Percentiles rank a stretch among this genome's conserved stretches.
phyloP scores from a whole-genome alignment of 2,329 filamentous ascomycete species.

The Stemphylium vesicarium region DNA sequence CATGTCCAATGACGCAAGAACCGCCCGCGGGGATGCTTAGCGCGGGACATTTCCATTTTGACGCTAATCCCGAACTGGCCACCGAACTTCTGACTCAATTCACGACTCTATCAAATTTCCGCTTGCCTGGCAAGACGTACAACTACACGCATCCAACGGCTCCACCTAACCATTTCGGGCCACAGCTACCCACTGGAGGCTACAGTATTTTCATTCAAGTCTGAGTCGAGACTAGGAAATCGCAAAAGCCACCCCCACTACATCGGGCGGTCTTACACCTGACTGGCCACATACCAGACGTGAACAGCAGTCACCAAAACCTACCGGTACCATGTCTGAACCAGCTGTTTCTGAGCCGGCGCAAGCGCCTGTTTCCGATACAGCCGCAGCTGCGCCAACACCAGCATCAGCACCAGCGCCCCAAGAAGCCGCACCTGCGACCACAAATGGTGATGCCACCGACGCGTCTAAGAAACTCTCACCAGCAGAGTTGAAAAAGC shows the following conservation, averaged over 20 bases:
- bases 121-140: constrained; percentile 7
- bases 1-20: constrained; percentile 20
- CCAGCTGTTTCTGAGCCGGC: constrained; percentile 23
- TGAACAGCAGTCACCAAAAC: constrained; percentile 1
- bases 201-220: background rate
- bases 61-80: constrained; percentile 12
- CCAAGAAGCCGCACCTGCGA: constrained; percentile 17
- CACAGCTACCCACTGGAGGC: background rate
- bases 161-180: constrained; percentile 1
- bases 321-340: constrained; percentile 34
- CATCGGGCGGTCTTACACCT: constrained; percentile 6
- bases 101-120: constrained; percentile 25
- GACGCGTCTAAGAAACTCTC: constrained; percentile 64
- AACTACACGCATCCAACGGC: constrained; percentile 3
- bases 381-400: constrained; percentile 14
- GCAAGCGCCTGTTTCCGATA: constrained; percentile 12
- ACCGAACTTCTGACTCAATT: constrained; percentile 28
- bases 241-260: constrained; percentile 17
- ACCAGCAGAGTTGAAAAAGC: constrained; percentile 83
- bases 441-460: constrained; percentile 31
- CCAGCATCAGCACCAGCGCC: constrained; percentile 16
- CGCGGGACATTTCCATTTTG: constrained; percentile 16
- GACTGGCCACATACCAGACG: constrained; percentile 7
- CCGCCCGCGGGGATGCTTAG: constrained; percentile 3
- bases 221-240: background rate